Evolutionary conservation across 2,329 filamentous ascomycete species (phyloP).

Genomic region (Pseudogymnoascus sp.): DNA sequence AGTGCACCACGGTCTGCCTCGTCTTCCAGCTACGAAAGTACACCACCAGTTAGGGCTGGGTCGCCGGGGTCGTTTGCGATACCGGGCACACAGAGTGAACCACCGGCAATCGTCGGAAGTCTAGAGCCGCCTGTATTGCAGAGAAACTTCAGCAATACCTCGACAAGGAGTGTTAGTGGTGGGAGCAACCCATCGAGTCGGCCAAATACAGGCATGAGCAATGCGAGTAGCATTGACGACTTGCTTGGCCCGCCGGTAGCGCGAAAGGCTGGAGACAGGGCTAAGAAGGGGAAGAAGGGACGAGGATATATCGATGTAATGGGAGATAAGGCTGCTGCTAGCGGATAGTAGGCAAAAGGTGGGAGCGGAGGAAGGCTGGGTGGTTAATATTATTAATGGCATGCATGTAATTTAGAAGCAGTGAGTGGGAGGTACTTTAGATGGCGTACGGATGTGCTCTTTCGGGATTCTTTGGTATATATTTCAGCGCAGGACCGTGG

Average conservation of each 20-base stretch:
- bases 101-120: background rate
- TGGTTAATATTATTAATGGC: slow-evolving; percentile 5
- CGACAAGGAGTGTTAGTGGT: slow-evolving; percentile 19
- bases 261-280: slow-evolving; percentile 52
- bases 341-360: background rate
- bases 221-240: slow-evolving; percentile 92
- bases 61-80: background rate
- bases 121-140: slow-evolving; percentile 18
- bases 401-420: background rate
- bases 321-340: slow-evolving; percentile 33
- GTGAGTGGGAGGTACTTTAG: background rate
- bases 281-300: slow-evolving; percentile 69
- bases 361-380: background rate
- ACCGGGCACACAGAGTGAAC: background rate
- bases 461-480: background rate
- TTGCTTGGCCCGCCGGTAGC: slow-evolving; percentile 67
- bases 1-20: background rate
- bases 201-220: slow-evolving; percentile 75
- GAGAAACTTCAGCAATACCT: slow-evolving; percentile 17
- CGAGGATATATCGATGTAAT: slow-evolving; percentile 95
- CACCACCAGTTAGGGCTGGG: background rate
- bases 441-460: slow-evolving; percentile 1
- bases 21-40: background rate
- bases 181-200: slow-evolving; percentile 47
- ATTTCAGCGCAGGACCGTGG: slow-evolving; percentile 2